Evolutionary conservation across 1,284 basidiomycete genomes (phyloP).

Genomic region (Marasmius sp.): DNA sequence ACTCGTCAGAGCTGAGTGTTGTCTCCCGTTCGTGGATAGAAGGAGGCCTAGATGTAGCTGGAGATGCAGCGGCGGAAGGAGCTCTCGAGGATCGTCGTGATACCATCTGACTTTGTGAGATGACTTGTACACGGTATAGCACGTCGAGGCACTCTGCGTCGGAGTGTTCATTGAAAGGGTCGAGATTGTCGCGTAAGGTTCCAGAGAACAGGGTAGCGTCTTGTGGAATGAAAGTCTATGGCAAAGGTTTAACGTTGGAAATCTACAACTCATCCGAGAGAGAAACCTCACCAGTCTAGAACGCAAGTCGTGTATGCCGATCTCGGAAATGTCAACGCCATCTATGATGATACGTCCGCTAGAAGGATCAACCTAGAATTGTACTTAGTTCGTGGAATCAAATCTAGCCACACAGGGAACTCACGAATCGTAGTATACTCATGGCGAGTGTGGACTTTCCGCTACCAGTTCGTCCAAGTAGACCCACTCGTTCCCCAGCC

Average conservation of each 20-base stretch:
- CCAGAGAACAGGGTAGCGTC: constrained; percentile 21
- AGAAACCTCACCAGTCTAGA: constrained; percentile 60
- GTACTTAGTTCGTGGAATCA: not conserved
- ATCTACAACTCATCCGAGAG: not conserved
- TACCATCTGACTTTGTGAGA: constrained; percentile 43
- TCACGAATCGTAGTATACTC: constrained; percentile 82
- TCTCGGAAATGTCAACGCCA: constrained; percentile 86
- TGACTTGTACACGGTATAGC: constrained; percentile 63
- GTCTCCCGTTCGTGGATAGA: constrained; percentile 40
- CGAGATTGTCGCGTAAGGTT: constrained; percentile 20
- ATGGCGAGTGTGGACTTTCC: constrained; percentile 87
- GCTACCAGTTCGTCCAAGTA: constrained; percentile 74
- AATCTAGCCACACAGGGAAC: constrained; percentile 20
- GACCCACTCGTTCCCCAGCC: constrained; percentile 67
- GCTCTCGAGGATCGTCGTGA: constrained; percentile 49
- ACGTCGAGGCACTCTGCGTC: constrained; percentile 78
- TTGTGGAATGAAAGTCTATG: constrained; percentile 77
- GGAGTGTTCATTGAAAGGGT: constrained; percentile 57
- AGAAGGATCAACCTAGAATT: constrained; percentile 68
- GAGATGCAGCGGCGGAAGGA: constrained; percentile 35
- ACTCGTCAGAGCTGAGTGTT: constrained; percentile 34
- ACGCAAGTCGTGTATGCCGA: constrained; percentile 85
- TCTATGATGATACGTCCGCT: constrained; percentile 82
- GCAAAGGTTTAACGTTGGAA: too few relatives aligned
- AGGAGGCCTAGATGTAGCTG: constrained; percentile 45